Percentiles rank a stretch among this genome's conserved stretches.
These are phyloP conservation scores for Pyrenophora seminiperda DNA, from an alignment of 2,329 filamentous ascomycete species.

Conservation along the genomic window DNA sequence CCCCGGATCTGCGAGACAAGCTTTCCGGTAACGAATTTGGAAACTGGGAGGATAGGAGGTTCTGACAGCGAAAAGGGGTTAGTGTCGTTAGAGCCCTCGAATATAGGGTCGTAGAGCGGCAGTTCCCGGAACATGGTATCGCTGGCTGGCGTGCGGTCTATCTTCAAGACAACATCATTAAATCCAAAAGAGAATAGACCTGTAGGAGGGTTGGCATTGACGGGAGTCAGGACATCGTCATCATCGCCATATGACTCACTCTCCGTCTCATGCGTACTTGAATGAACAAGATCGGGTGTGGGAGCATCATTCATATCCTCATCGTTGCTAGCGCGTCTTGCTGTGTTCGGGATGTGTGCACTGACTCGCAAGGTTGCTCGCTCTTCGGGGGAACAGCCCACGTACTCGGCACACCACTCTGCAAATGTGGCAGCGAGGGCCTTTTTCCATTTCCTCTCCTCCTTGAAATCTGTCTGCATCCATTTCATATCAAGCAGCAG, in stretches of 20 bases:
- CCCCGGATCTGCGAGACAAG: constrained; percentile 70
- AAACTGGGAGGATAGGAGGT: constrained; percentile 75
- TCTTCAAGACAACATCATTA: constrained; percentile 79
- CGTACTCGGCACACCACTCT: constrained; percentile 82
- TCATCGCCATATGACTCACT: constrained; percentile 47
- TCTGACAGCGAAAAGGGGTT: constrained; percentile 42
- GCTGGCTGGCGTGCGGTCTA: constrained; percentile 74
- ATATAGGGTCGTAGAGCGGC: constrained; percentile 69
- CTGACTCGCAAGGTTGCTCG: constrained; percentile 72
- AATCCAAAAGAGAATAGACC: constrained; percentile 82
- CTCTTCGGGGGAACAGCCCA: constrained; percentile 67
- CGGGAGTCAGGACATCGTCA: constrained; percentile 51
- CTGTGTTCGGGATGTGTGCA: constrained; percentile 46
- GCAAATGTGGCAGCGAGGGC: constrained; percentile 80
- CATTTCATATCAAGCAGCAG: constrained; percentile 91
- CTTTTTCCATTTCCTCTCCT: constrained; percentile 93
- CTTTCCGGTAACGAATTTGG: constrained; percentile 82
- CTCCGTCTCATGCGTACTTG: constrained; percentile 46
- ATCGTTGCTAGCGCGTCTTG: constrained; percentile 15
- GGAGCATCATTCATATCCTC: constrained; percentile 47
- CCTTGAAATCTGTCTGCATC: constrained; percentile 95
- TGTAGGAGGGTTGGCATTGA: constrained; percentile 64
- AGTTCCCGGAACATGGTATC: constrained; percentile 80
- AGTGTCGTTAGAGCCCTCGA: constrained; percentile 40
- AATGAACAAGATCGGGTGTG: constrained; percentile 48